These are phyloP conservation scores for Chrysanthemum seticuspe DNA, from an alignment of 129 eudicot species.

Conservation along the genomic window DNA sequence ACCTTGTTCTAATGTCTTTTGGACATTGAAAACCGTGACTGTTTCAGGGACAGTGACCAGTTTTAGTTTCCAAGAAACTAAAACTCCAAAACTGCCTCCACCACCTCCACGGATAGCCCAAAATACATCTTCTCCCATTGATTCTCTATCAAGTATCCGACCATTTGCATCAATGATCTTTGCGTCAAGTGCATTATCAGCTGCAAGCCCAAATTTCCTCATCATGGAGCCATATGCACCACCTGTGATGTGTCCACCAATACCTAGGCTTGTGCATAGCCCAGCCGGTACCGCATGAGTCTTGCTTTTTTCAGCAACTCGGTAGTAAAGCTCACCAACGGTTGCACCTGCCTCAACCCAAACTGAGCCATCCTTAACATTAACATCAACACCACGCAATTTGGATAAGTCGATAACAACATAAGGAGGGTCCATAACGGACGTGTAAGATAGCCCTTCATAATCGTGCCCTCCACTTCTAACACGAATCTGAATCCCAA, in stretches of 20 bases:
- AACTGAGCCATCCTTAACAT: constrained; percentile 22
- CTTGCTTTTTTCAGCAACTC: constrained; percentile 27
- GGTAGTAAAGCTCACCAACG: constrained; percentile 29
- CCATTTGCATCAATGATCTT: constrained; percentile 24
- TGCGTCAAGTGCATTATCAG: constrained; percentile 26
- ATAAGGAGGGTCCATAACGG: constrained; percentile 27
- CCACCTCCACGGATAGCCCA: constrained; percentile 30
- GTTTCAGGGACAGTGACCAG: constrained; percentile 21
- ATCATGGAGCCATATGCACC: constrained; percentile 31
- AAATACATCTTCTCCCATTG: constrained; percentile 29
- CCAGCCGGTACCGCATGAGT: constrained; percentile 26
- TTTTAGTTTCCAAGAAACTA: constrained; percentile 33
- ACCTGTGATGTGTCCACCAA: constrained; percentile 29
- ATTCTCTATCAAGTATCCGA: constrained; percentile 17
- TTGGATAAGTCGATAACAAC: constrained; percentile 18
- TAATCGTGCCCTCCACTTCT: constrained; percentile 31
- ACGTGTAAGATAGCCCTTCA: constrained; percentile 24
- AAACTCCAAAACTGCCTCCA: constrained; percentile 22
- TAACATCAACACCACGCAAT: constrained; percentile 19
- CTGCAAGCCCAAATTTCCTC: constrained; percentile 26
- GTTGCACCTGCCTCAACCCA: constrained; percentile 33
- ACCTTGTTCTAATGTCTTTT: constrained; percentile 25
- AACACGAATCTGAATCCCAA: constrained; percentile 21
- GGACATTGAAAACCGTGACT: constrained; percentile 23
- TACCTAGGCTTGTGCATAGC: constrained; percentile 29